Conservation (phyloP, 352 stramenopile species). For the Phytophthora pseudosyringae region DNA sequence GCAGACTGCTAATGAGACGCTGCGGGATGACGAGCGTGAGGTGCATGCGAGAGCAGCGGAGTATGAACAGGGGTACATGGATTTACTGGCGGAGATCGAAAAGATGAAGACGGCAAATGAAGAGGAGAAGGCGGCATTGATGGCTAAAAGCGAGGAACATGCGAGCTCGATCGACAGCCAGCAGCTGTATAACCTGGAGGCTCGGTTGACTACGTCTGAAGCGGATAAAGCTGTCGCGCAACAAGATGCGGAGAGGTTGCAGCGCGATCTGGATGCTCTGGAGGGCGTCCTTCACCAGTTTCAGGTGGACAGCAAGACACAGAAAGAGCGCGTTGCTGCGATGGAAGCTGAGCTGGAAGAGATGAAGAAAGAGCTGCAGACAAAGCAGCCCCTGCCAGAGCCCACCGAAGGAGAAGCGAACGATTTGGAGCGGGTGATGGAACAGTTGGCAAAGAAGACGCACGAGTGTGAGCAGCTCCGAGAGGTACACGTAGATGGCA, state of each 20-base stretch:
- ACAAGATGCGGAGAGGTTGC: slow-evolving; percentile 62
- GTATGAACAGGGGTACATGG: slow-evolving; percentile 76
- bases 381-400: slow-evolving; percentile 8
- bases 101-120: slow-evolving; percentile 52
- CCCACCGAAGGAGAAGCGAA: slow-evolving; percentile 27
- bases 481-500: slow-evolving; percentile 43
- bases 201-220: slow-evolving; percentile 54
- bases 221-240: slow-evolving; percentile 67
- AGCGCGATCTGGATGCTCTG: slow-evolving; percentile 59
- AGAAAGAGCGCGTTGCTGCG: slow-evolving; percentile 53
- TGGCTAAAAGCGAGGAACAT: slow-evolving; percentile 57
- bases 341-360: slow-evolving; percentile 57
- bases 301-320: slow-evolving; percentile 56
- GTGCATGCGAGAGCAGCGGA: slow-evolving; percentile 50
- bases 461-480: slow-evolving; percentile 74
- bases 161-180: slow-evolving; percentile 60
- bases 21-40: slow-evolving; percentile 52
- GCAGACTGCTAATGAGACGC: slow-evolving; percentile 40
- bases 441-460: slow-evolving; percentile 62
- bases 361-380: slow-evolving; percentile 29
- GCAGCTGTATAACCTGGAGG: slow-evolving; percentile 67
- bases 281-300: slow-evolving; percentile 75
- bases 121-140: slow-evolving; percentile 55
- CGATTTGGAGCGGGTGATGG: slow-evolving; percentile 62
- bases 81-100: slow-evolving; percentile 59